Base-by-base conservation (phyloP, 1,284 basidiomycete species). In the Ceratobasidium papillatum region DNA sequence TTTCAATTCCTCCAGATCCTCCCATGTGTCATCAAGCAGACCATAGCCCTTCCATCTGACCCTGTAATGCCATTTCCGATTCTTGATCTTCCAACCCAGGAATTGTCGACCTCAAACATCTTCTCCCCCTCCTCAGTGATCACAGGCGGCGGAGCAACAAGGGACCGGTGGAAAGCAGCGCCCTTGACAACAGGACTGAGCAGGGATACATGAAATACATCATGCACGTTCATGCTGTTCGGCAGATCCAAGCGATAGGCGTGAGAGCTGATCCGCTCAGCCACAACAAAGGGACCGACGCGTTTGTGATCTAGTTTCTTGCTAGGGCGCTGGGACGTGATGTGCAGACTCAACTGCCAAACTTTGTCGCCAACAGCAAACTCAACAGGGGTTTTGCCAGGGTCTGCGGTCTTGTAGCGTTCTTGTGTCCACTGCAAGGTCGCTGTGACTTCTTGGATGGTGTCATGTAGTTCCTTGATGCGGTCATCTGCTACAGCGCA, bases 251-350 rank as follows among this genome's bases (percentile, higher is more conserved):
- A n/a, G 17, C 41, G 12, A 25, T 71, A 62, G 1, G 58, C 58
- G 34, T 71, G 75, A 9, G 22, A 27, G 22, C 27, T 11, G 0
- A 75, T 56, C 8, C 34, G 12, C 27, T 75, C 30, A 8, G 41
- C 32, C n/a, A 81, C 68, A 1, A 12, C 54, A 75, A 74, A 81
- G 1, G 79, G 80, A 9, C 80, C 80, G 2, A 76, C 41, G 11
- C 30, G 63, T 9, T 66, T 68, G 30, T 68, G 36, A 45, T 78
- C 77, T 19, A 80, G 76, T 62, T 80, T 80, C 74, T 78, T 77
- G 14, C 76, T 65, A 3, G 79, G 78, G 0, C 77, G 69, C 5
- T 51, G 62, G 0, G 78, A 79, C 0, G 19, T 36, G 43, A 80
- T 77, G 54, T 80, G 76, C 17, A 56, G 38, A 0, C 69, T 32